Percentiles rank a stretch among this genome's conserved stretches.
phyloP scores from a whole-genome alignment of 805 yeast species.

The Candida tallmaniae region DNA sequence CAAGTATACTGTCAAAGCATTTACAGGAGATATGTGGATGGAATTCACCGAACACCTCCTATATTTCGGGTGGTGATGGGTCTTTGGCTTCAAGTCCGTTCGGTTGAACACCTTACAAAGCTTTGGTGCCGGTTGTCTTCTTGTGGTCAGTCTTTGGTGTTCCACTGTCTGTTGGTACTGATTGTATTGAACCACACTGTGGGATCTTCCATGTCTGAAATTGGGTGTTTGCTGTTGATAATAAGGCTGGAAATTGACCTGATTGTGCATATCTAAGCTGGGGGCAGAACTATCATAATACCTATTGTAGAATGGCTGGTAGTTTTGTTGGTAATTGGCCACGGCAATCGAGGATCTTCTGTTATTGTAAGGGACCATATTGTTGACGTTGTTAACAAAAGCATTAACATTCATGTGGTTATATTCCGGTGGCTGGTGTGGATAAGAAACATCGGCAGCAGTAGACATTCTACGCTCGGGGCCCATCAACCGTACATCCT shows the following conservation, averaged over 20 bases:
- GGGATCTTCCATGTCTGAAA: constrained; percentile 18
- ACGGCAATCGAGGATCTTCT: constrained; percentile 12
- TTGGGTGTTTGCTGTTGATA: neutral
- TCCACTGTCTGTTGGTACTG: constrained; percentile 27
- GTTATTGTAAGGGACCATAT: constrained; percentile 2
- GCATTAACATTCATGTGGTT: constrained; percentile 4
- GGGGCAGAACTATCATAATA: neutral
- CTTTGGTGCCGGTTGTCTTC: constrained; percentile 41
- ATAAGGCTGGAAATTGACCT: constrained; percentile 2
- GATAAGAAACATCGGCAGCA: constrained; percentile 9
- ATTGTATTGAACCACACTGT: constrained; percentile 29
- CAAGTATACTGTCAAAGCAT: constrained; percentile 72
- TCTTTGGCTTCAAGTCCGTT: constrained; percentile 56
- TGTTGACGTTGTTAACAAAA: constrained; percentile 2
- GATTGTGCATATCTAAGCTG: neutral
- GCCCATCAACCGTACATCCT: constrained; percentile 28
- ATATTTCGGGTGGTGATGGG: constrained; percentile 62
- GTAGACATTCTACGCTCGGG: constrained; percentile 14
- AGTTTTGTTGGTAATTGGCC: constrained; percentile 8
- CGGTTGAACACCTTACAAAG: constrained; percentile 38
- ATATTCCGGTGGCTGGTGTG: neutral
- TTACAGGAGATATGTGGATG: constrained; percentile 68
- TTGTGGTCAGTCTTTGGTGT: constrained; percentile 18
- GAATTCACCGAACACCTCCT: constrained; percentile 65
- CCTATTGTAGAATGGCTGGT: neutral